These are phyloP conservation scores for Sanchytrium tribonematis DNA, from an alignment of 371 early-diverging fungal genomes.

Conservation along the genomic window DNA sequence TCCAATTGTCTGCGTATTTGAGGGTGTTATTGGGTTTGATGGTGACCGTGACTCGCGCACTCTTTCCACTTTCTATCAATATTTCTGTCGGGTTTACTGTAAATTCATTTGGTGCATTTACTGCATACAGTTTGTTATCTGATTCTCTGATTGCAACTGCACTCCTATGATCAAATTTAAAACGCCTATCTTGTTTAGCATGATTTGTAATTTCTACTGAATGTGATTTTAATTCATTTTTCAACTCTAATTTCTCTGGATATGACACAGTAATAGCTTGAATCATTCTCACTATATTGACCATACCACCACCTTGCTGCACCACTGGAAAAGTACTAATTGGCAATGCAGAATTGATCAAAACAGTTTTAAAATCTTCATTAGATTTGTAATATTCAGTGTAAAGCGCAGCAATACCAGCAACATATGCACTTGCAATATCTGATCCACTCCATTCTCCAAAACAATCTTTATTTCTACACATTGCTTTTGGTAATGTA, in stretches of 20 bases:
- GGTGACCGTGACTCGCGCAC: background rate
- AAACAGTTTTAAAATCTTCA: background rate
- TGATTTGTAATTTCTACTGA: no score
- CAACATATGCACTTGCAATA: slow-evolving; percentile 17
- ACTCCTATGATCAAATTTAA: no score
- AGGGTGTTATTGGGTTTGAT: background rate
- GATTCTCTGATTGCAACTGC: background rate
- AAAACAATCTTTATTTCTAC: background rate
- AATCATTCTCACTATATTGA: background rate
- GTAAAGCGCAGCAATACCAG: background rate
- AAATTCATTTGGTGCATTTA: background rate
- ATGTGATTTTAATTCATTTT: no score
- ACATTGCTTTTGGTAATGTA: background rate
- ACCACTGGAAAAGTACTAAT: background rate
- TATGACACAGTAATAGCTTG: background rate
- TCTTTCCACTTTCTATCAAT: background rate
- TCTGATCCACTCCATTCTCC: slow-evolving; percentile 26
- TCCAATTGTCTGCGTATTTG: background rate
- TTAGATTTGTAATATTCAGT: background rate
- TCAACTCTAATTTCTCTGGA: background rate
- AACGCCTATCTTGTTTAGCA: no score
- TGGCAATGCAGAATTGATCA: background rate
- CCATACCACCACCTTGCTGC: background rate
- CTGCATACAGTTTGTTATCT: background rate
- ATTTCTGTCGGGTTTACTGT: background rate